These are phyloP conservation scores for Ormosia emarginata DNA, from an alignment of 306 rosid genomes.

Conservation along the genomic window DNA sequence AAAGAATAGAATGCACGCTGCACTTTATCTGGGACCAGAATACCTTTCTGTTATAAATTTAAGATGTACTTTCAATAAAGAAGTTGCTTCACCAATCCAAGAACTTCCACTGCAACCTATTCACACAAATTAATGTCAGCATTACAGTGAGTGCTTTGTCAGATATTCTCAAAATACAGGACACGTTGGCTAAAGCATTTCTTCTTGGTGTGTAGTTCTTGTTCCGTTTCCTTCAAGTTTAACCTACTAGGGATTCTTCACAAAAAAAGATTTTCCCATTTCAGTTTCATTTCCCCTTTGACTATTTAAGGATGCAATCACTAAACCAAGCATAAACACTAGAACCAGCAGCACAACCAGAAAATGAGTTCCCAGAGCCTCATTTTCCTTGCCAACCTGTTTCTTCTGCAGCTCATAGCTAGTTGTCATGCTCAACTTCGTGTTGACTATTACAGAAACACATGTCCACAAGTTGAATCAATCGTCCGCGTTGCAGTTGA, in stretches of 20 bases:
- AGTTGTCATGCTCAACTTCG: constrained; percentile 42
- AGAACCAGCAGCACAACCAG: not conserved
- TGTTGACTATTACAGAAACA: constrained; percentile 39
- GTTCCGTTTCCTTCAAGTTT: constrained; percentile 6
- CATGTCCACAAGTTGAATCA: constrained; percentile 78
- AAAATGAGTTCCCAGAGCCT: constrained; percentile 35
- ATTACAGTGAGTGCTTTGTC: constrained; percentile 27
- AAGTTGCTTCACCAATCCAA: constrained; percentile 14
- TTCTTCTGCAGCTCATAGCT: constrained; percentile 34
- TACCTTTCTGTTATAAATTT: not conserved
- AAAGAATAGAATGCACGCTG: not conserved
- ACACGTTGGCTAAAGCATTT: constrained; percentile 18
- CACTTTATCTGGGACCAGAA: not conserved
- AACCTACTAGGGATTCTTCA: constrained; percentile 15
- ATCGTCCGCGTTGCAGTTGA: constrained; percentile 61
- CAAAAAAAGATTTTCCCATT: too few species aligned
- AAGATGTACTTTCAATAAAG: constrained; percentile 18
- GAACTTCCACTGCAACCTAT: constrained; percentile 17
- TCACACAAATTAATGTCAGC: constrained; percentile 4
- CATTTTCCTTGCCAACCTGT: constrained; percentile 19
- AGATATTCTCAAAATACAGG: constrained; percentile 20
- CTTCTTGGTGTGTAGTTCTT: constrained; percentile 13
- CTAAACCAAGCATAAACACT: not conserved
- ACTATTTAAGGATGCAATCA: constrained; percentile 29
- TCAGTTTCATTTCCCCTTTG: not conserved